Conservation (phyloP, 2,329 filamentous ascomycete species). For the Penicillium expansum region DNA sequence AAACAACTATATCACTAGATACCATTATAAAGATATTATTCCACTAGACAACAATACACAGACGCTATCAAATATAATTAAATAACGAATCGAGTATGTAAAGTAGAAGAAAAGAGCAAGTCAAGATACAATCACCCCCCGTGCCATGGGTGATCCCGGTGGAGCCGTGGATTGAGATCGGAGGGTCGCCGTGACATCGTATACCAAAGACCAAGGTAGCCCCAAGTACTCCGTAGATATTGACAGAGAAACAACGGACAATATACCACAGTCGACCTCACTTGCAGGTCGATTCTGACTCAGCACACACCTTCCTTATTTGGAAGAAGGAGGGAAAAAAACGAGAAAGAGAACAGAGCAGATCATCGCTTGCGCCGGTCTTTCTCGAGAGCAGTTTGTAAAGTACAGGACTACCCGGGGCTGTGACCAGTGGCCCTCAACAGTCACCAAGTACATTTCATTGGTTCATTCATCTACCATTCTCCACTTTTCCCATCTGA, state of each 20-base stretch:
- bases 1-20: background rate
- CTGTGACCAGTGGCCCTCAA: background rate
- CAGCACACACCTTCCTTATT: background rate
- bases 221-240: background rate
- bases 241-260: background rate
- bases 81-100: background rate
- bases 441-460: background rate
- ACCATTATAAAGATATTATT: background rate
- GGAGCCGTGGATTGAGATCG: conserved; percentile 17
- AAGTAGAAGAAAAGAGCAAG: background rate
- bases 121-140: conserved; percentile 17
- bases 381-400: background rate
- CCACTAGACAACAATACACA: background rate
- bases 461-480: background rate
- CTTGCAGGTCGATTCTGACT: background rate
- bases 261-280: conserved; percentile 4
- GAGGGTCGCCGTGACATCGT: conserved; percentile 16
- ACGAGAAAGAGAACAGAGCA: background rate
- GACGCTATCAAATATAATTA: background rate
- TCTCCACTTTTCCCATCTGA: background rate
- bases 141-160: conserved; percentile 21
- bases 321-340: background rate
- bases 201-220: background rate
- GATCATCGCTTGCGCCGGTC: background rate
- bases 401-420: background rate